Evolutionary conservation across 2,329 filamentous ascomycete species (phyloP).

Genomic region (Conoideocrella luteorostrata): DNA sequence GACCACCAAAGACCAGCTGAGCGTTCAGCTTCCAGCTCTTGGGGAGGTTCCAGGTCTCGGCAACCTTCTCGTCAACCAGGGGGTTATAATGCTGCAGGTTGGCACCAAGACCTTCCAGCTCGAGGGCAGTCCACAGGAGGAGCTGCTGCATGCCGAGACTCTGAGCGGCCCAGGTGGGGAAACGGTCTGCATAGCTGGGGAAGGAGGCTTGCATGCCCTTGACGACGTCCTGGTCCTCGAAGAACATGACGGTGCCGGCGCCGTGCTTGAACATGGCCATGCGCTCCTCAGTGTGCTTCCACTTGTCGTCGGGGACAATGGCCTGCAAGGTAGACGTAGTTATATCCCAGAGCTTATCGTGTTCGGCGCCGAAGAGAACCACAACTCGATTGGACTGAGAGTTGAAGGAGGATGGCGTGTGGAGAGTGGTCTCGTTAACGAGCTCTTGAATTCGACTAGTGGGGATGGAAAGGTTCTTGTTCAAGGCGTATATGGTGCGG

Average conservation of each 20-base stretch:
- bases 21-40: conserved; percentile 69
- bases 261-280: conserved; percentile 57
- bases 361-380: conserved; percentile 73
- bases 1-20: conserved; percentile 78
- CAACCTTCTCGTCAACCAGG: conserved; percentile 67
- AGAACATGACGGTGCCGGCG: conserved; percentile 84
- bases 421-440: conserved; percentile 55
- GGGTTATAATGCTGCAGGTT: conserved; percentile 96
- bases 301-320: conserved; percentile 61
- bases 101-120: conserved; percentile 76
- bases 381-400: conserved; percentile 74
- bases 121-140: conserved; percentile 73
- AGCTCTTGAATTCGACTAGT: conserved; percentile 58
- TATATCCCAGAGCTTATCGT: conserved; percentile 83
- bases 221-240: conserved; percentile 67
- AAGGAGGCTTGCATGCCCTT: conserved; percentile 61
- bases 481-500: conserved; percentile 63
- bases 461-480: conserved; percentile 49
- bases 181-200: conserved; percentile 70
- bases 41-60: conserved; percentile 63
- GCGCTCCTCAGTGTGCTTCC: conserved; percentile 42
- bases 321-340: conserved; percentile 41
- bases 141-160: conserved; percentile 74
- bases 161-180: conserved; percentile 71
- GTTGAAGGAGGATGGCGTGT: conserved; percentile 82